Percentiles rank a stretch among this genome's conserved stretches.
These are phyloP conservation scores for Ganoderma lingzhi DNA, from an alignment of 1,284 basidiomycete species.

Conservation along the genomic window DNA sequence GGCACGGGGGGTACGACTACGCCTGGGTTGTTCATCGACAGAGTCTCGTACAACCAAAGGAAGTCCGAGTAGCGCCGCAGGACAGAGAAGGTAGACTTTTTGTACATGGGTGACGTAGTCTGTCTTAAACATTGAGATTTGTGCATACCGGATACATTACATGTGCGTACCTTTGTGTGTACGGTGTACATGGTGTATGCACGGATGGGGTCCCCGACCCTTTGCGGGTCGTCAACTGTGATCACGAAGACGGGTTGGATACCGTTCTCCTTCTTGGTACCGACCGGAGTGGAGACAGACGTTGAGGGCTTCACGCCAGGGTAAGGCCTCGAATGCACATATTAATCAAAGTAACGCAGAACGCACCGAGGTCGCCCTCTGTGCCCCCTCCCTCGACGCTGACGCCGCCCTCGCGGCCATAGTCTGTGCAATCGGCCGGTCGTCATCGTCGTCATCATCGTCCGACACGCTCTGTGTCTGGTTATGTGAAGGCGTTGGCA, in stretches of 20 bases:
- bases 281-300: constrained; percentile 15
- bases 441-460: constrained; percentile 77
- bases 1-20: constrained; percentile 97
- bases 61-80: constrained; percentile 97
- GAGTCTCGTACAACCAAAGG: constrained; percentile 93
- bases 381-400: constrained; percentile 43
- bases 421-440: constrained; percentile 72
- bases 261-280: constrained; percentile 47
- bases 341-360: neutral
- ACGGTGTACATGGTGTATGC: constrained; percentile 97
- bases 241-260: constrained; percentile 78
- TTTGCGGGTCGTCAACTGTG: constrained; percentile 92
- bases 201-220: constrained; percentile 91
- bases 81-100: constrained; percentile 87
- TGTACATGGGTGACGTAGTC: constrained; percentile 86
- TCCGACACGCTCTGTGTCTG: constrained; percentile 46
- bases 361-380: constrained; percentile 40
- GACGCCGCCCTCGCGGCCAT: constrained; percentile 38
- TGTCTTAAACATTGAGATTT: constrained; percentile 37
- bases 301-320: constrained; percentile 26
- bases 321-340: neutral
- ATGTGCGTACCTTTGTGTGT: constrained; percentile 72
- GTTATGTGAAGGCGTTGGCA: constrained; percentile 26
- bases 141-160: neutral
- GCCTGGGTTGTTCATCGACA: constrained; percentile 93